A percentile compares a stretch with the other conserved stretches of the same genome.
Conservation (phyloP, 2,329 filamentous ascomycete genomes). For the Colletotrichum sublineola region DNA sequence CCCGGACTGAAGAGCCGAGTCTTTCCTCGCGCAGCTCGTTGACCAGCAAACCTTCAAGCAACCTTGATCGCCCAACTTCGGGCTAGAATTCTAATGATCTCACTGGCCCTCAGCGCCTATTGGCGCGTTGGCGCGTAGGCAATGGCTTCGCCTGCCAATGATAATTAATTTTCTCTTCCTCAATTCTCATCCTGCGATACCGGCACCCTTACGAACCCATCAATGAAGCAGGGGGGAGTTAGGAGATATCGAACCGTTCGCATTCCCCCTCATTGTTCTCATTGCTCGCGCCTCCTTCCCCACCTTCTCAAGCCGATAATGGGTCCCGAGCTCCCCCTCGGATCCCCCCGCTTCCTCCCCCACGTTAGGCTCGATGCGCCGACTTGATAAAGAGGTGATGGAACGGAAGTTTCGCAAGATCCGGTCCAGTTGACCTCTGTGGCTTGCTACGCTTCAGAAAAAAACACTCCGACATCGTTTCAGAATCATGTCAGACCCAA, state of each 20-base stretch:
- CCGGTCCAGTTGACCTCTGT: constrained; percentile 5
- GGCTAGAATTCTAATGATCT: constrained; percentile 17
- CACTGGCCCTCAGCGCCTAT: constrained; percentile 29
- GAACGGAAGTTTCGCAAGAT: not conserved
- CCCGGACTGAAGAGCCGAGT: not conserved
- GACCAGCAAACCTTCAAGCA: constrained; percentile 13
- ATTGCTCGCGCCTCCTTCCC: constrained; percentile 28
- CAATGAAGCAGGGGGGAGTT: constrained; percentile 26
- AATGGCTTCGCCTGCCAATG: constrained; percentile 27
- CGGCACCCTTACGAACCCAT: constrained; percentile 16
- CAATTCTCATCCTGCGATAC: constrained; percentile 35
- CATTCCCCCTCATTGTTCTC: constrained; percentile 33
- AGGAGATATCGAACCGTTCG: constrained; percentile 19
- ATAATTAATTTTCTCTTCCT: not conserved
- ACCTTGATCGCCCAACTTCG: constrained; percentile 24
- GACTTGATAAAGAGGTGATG: constrained; percentile 27
- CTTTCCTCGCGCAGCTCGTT: not conserved
- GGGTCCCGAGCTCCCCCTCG: constrained; percentile 30
- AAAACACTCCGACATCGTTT: not conserved
- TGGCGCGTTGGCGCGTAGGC: constrained; percentile 29
- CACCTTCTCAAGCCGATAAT: constrained; percentile 39
- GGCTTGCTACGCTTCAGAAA: constrained; percentile 13
- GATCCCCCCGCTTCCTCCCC: constrained; percentile 35
- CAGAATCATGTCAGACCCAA: constrained; percentile 49
- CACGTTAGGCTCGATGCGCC: constrained; percentile 33